A percentile compares a stretch with the other conserved stretches of the same genome.
phyloP scores from a whole-genome alignment of 2,329 filamentous ascomycete species.

The Corynespora cassiicola region DNA sequence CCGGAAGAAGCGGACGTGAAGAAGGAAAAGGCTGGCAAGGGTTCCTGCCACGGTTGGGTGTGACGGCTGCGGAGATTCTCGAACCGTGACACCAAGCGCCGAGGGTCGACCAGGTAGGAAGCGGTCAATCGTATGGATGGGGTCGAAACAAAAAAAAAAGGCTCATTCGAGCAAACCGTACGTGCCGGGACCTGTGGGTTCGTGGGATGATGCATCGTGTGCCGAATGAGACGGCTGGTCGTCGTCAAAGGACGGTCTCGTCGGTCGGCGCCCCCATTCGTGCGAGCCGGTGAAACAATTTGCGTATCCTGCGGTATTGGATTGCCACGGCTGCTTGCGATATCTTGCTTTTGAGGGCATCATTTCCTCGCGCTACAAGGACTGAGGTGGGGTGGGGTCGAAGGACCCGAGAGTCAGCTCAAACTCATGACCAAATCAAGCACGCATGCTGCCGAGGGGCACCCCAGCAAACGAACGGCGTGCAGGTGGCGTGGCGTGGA shows the following conservation, averaged over 20 bases:
- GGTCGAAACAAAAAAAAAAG: constrained; percentile 6
- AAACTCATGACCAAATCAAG: constrained; percentile 5
- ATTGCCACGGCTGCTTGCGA: constrained; percentile 26
- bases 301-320: constrained; percentile 22
- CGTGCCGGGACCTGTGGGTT: constrained; percentile 8
- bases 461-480: constrained; percentile 6
- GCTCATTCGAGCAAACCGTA: constrained; percentile 8
- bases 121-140: constrained; percentile 5
- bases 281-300: constrained; percentile 34
- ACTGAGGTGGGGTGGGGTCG: constrained; percentile 9
- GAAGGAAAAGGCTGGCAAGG: constrained; percentile 19
- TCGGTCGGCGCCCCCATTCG: constrained; percentile 20
- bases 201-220: constrained; percentile 6
- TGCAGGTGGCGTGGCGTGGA: constrained; percentile 18
- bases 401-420: too few species aligned
- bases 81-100: constrained; percentile 17
- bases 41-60: constrained; percentile 17
- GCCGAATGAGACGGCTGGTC: constrained; percentile 12
- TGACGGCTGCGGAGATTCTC: constrained; percentile 17
- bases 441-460: neutral
- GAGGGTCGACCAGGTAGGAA: constrained; percentile 7
- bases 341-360: constrained; percentile 23
- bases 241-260: constrained; percentile 10
- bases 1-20: constrained; percentile 24
- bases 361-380: constrained; percentile 17